Conservation (phyloP, 306 rosid species). For the Argentina anserina region DNA sequence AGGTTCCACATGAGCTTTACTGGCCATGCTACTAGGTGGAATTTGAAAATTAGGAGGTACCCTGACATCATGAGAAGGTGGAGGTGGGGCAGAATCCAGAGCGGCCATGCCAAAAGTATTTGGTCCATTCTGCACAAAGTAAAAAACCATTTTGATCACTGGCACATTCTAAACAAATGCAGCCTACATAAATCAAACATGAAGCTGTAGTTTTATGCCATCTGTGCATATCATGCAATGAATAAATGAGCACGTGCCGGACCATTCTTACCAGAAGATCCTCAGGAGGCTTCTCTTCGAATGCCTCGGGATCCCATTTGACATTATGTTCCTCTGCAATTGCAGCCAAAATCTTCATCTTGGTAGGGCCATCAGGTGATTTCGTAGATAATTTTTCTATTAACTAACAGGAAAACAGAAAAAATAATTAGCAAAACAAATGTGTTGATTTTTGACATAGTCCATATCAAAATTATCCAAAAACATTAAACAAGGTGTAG, state of each 20-base stretch:
- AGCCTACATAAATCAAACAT: background rate
- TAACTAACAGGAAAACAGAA: constrained; percentile 48
- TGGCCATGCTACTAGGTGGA: constrained; percentile 40
- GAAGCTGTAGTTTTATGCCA: background rate
- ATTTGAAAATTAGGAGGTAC: constrained; percentile 37
- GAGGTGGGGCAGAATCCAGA: constrained; percentile 33
- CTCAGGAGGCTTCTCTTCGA: constrained; percentile 55
- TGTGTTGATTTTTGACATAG: constrained; percentile 14
- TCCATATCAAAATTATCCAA: constrained; percentile 11
- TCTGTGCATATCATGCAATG: constrained; percentile 16
- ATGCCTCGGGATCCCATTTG: constrained; percentile 80
- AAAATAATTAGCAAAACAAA: constrained; percentile 20
- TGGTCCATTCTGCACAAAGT: constrained; percentile 62
- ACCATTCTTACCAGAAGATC: constrained; percentile 60
- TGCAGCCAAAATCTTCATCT: constrained; percentile 65
- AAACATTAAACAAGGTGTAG: constrained; percentile 10
- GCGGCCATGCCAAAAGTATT: constrained; percentile 41
- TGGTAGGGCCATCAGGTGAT: constrained; percentile 87
- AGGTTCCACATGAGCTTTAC: constrained; percentile 48
- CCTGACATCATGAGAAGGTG: constrained; percentile 39
- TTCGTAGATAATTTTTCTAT: constrained; percentile 89
- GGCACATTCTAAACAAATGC: background rate
- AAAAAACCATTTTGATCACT: constrained; percentile 17
- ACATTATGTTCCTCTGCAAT: constrained; percentile 90
- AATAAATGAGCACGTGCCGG: constrained; percentile 10